Conservation (phyloP, 2,329 filamentous ascomycete genomes). For the Celoporthe dispersa region DNA sequence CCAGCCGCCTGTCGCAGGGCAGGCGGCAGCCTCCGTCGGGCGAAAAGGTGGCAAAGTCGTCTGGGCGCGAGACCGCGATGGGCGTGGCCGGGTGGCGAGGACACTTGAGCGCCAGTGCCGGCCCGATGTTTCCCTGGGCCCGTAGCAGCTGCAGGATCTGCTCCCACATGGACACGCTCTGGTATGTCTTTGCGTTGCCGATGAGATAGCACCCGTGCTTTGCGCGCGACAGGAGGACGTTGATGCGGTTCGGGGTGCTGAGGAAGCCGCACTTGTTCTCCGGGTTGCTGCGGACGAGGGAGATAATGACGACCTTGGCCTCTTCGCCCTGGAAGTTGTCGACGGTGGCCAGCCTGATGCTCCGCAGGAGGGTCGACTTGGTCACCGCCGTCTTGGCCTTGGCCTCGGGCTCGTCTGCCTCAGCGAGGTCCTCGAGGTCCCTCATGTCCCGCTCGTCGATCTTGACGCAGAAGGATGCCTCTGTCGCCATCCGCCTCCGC, state of each 20-base stretch:
- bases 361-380: constrained; percentile 51
- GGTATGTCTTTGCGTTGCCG: constrained; percentile 65
- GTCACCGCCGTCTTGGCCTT: constrained; percentile 2
- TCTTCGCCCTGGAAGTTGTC: constrained; percentile 83
- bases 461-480: constrained; percentile 60
- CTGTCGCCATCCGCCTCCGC: constrained; percentile 44
- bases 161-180: constrained; percentile 65
- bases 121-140: constrained; percentile 51
- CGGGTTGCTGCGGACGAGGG: constrained; percentile 71
- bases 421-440: constrained; percentile 46
- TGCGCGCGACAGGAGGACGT: constrained; percentile 69
- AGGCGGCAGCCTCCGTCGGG: constrained; percentile 67
- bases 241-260: constrained; percentile 67
- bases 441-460: constrained; percentile 66
- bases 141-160: constrained; percentile 59
- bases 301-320: constrained; percentile 71
- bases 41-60: constrained; percentile 52
- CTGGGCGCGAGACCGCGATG: constrained; percentile 50
- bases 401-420: neutral
- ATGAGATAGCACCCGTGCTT: constrained; percentile 74
- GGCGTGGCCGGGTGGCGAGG: constrained; percentile 60
- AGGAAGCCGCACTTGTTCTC: constrained; percentile 66
- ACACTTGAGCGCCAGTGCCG: constrained; percentile 58
- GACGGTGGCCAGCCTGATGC: constrained; percentile 64
- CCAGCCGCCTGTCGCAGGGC: constrained; percentile 53